Base-by-base conservation (phyloP, 495 filamentous ascomycete genomes). In the Chaetomium cochliodes region DNA sequence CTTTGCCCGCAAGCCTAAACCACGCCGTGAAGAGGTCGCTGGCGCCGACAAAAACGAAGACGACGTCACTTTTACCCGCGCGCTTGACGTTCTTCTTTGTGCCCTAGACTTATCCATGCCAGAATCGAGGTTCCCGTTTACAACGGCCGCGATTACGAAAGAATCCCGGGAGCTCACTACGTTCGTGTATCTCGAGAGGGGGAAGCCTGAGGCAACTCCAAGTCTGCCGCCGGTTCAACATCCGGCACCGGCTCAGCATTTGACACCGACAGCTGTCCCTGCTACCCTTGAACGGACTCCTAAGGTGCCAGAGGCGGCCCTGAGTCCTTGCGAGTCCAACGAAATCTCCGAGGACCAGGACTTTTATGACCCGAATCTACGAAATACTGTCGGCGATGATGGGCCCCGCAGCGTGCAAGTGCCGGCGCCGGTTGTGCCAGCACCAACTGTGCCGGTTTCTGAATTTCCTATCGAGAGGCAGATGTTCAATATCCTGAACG, bases 401-500 rank as follows among this genome's bases (percentile, higher is more conserved):
- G 55, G 33, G 5, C 9, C 8, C 15, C 49, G n/a, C 39, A 37
- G 23, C 25, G 23, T n/a, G 18, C 33, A 55, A 50, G 50, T 23
- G 37, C 20, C 50, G n/a, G 37, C 46, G 30, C 46, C 41, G 6
- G 23, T 47, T 25, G 25, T 20, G 11, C 13, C 52, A 16, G 16
- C 44, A 0, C 60, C 60, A n/a, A 26, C 52, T n/a, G 44, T 58
- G 5, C 20, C 60, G 0, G 42, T 42, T 42, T 65, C 72, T 11
- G 73, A 76, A 41, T 74, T 65, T 41, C 67, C 72, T 0, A 65
- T 75, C 13, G 73, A 75, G 3, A 64, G 52, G 30, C 72, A 80
- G 16, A 73, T 81, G 64, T 73, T 72, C 50, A 67, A 77, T 50
- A 76, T 81, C 60, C 68, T 81, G 3, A 77, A 80, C 53, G 77